These are phyloP conservation scores for Lipomyces sp. DNA, from an alignment of 805 yeast species.

Conservation along the genomic window DNA sequence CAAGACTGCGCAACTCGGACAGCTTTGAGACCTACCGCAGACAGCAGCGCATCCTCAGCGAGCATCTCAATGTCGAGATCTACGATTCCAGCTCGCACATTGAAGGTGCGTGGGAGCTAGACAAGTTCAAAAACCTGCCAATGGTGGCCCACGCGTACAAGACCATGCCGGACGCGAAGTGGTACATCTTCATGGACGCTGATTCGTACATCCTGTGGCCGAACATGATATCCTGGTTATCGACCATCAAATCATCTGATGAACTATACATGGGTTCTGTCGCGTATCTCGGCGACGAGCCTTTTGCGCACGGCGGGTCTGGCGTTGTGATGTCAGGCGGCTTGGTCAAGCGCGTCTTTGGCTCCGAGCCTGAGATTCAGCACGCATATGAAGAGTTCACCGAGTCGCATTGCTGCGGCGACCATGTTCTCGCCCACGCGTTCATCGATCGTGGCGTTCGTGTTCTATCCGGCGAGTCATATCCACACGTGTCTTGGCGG, in stretches of 20 bases:
- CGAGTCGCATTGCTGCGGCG: conserved; percentile 38
- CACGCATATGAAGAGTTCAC: conserved; percentile 31
- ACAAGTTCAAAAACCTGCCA: conserved; percentile 41
- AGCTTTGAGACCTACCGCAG: conserved; percentile 34
- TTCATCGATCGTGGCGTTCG: conserved; percentile 27
- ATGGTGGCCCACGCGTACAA: conserved; percentile 38
- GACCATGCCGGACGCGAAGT: conserved; percentile 32
- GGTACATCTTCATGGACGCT: conserved; percentile 41
- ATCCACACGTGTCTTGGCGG: conserved; percentile 27
- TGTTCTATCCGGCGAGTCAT: conserved; percentile 18
- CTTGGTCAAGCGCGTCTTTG: conserved; percentile 35
- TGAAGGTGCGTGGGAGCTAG: conserved; percentile 38
- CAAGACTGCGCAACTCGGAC: conserved; percentile 10
- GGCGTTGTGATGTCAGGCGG: conserved; percentile 39
- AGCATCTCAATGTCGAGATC: conserved; percentile 31
- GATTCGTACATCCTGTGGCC: conserved; percentile 36
- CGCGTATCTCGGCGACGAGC: conserved; percentile 27
- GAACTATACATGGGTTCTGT: conserved; percentile 37
- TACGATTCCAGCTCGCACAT: conserved; percentile 6
- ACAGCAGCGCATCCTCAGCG: conserved; percentile 29
- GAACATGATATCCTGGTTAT: conserved; percentile 32
- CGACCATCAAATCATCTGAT: conserved; percentile 32
- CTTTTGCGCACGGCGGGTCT: conserved; percentile 43
- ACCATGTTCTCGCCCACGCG: conserved; percentile 35
- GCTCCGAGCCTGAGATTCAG: conserved; percentile 21